Conservation (phyloP, 805 yeast genomes). For the Kazachstania viticola region DNA sequence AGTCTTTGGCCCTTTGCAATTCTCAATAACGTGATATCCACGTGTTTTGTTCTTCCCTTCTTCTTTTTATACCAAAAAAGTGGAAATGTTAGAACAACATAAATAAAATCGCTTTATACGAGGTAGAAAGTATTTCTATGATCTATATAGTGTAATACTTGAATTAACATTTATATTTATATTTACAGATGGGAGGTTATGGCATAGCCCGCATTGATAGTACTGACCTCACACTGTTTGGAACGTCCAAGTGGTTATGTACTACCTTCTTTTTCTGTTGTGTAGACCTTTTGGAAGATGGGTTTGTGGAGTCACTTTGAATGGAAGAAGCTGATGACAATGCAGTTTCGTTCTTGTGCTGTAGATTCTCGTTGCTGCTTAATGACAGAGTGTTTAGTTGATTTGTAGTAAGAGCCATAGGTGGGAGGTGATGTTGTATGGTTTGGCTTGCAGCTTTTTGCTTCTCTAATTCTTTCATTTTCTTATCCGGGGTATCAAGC, state of each 20-base stretch:
- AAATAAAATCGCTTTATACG: no score
- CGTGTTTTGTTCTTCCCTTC: slow-evolving; percentile 11
- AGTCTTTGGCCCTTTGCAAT: not conserved
- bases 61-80: no score
- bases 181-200: no score
- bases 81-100: no score
- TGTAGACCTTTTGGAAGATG: slow-evolving; percentile 9
- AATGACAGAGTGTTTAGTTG: slow-evolving; percentile 3
- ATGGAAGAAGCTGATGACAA: not conserved
- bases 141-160: no score
- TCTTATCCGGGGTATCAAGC: not conserved
- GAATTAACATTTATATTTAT: no score
- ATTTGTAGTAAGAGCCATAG: not conserved
- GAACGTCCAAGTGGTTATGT: slow-evolving; percentile 15
- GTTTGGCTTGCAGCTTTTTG: not conserved
- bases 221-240: no score
- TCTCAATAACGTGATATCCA: slow-evolving; percentile 23
- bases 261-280: slow-evolving; percentile 6
- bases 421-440: not conserved
- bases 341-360: no score
- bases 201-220: no score
- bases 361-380: not conserved
- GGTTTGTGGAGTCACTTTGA: not conserved
- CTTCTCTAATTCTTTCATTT: no score
- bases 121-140: no score